phyloP scores from a whole-genome alignment of 2,329 filamentous ascomycete species.

The Aureobasidium namibiae region DNA sequence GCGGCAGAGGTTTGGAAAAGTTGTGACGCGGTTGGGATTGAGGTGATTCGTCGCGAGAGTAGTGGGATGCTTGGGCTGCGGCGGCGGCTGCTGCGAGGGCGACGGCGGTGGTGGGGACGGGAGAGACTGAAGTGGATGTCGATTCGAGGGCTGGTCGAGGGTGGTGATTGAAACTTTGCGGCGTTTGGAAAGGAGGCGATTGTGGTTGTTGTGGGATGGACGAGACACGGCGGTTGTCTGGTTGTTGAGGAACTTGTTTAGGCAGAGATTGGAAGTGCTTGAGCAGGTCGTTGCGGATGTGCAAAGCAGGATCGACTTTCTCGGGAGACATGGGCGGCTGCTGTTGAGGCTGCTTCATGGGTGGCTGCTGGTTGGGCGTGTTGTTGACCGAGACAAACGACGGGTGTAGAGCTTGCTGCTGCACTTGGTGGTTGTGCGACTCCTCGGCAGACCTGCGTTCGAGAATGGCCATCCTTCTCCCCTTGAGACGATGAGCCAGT shows the following conservation, averaged over 20 bases:
- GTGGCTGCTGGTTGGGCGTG: background rate
- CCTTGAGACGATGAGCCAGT: conserved; percentile 71
- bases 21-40: conserved; percentile 24
- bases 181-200: conserved; percentile 7
- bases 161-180: background rate
- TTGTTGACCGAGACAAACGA: conserved; percentile 54
- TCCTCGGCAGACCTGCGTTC: conserved; percentile 49
- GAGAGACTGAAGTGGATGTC: conserved; percentile 7
- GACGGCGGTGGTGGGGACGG: conserved; percentile 2
- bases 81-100: conserved; percentile 6
- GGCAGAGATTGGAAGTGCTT: conserved; percentile 55
- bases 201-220: conserved; percentile 7
- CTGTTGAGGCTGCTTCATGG: background rate
- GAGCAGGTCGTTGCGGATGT: conserved; percentile 51
- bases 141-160: background rate
- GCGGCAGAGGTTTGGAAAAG: conserved; percentile 29
- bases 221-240: conserved; percentile 21
- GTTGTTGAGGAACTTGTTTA: conserved; percentile 36
- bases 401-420: background rate
- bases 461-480: conserved; percentile 64
- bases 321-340: background rate
- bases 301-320: conserved; percentile 37
- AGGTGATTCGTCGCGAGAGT: background rate
- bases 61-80: background rate
- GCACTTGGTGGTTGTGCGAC: conserved; percentile 15